Base-by-base conservation (phyloP, 139 green algal genomes). In the Ostreobium quekettii region DNA sequence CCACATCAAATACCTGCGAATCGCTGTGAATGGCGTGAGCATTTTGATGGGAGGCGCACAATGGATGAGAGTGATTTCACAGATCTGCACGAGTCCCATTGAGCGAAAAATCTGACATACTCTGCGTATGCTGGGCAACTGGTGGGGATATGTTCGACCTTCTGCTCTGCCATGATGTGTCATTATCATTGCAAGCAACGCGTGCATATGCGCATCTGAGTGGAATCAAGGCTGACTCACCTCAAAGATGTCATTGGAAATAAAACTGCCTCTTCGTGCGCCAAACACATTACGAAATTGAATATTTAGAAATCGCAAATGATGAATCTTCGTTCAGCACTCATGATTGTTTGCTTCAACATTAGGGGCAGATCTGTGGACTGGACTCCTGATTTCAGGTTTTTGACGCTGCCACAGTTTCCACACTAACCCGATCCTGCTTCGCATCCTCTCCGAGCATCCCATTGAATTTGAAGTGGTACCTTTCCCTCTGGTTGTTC, bases 401-500 rank as follows among this genome's bases (percentile, higher is more conserved):
- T 4, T 56, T 4, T 4, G 5, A 5, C 61, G 33, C 4, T 22
- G 36, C 31, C 4, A 36, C 61, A 68, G n/a, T 58, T 37, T 19
- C 35, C n/a, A n/a, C n/a, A n/a, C n/a, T n/a, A n/a, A n/a, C n/a
- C n/a, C n/a, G 78, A 66, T 91, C 86, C 72, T 96, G 90, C 70
- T 90, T 92, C 28, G 84, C 82, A 19, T 93, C 81, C 22, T 75
- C 62, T 2, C 47, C 67, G 3, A 96, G 65, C 30, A 95, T 80
- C 37, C 86, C 89, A 68, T 90, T 87, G 70, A 95, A 95, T 0
- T 69, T 69, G 73, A 94, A 95, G 3, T 82, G 33, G 65, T 90
- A 91, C 26, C 83, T 76, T 67, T 93, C 87, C 3, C 76, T 60
- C 71, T 86, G 76, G 64, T 96, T 95, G 78, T 96, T 95, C n/a